Base-by-base conservation (phyloP, 768 basidiomycete species). In the Boletus rex-veris region DNA sequence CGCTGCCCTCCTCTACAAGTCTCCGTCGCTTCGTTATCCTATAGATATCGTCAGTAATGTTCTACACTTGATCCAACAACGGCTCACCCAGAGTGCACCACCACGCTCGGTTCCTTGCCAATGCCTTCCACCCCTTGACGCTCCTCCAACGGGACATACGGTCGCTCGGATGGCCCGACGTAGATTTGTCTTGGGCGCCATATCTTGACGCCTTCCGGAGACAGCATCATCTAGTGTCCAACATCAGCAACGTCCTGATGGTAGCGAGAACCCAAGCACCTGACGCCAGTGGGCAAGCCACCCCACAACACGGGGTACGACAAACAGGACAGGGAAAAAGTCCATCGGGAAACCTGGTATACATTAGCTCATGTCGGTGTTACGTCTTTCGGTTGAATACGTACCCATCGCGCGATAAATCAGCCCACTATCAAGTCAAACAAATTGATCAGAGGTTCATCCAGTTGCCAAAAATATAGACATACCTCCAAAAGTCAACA, bases 211-310 rank as follows among this genome's bases (percentile, higher is more conserved):
- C 91, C 91, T 19, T 84, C 88, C 30, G 86, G 79, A 64, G 90
- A 86, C 43, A 96, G 74, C 92, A 94, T 94, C 88, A 94, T 90
- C 85, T 95, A 63, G 45, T 38, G n/a, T 35, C 52, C 30, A n/a
- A 18, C 14, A 36, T 58, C 41, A 61, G 44, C 35, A 48, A 42
- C 40, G n/a, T 24, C 31, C 44, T 12, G n/a, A 36, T 5, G 24
- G n/a, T 43, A 48, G 26, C 15, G 30, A 48, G 42, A 51, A 18
- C 11, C 30, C 15, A 57, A 70, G 49, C 52, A 84, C 88, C 80
- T 90, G 90, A 50, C 90, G 79, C 92, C 92, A 95, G 70, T 94
- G 92, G 0, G 92, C 90, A 8, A 95, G 76, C 93, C 92, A 95
- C 18, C 93, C 92, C 26, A 92, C 91, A 8, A 96, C 91, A 19